Evolutionary conservation across 2,329 filamentous ascomycete genomes (phyloP).

Genomic region (Calonectria hongkongensis): DNA sequence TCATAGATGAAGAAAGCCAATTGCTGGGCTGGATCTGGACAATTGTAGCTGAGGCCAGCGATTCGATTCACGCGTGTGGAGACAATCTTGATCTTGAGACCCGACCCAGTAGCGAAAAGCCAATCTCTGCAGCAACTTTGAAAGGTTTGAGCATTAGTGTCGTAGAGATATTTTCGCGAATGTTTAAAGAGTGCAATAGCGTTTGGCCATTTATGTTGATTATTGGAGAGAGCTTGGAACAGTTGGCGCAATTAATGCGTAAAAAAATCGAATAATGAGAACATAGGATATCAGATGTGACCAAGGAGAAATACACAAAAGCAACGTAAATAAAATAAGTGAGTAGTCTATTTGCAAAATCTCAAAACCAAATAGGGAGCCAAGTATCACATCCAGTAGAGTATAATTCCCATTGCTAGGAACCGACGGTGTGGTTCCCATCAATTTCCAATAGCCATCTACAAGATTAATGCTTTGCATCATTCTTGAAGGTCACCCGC

Average conservation of each 20-base stretch:
- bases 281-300: too few relatives aligned
- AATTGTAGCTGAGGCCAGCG: slow-evolving; percentile 1
- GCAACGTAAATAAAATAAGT: too few relatives aligned
- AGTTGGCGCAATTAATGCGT: neutral
- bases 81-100: neutral
- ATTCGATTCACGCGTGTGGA: neutral
- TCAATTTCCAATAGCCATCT: too few relatives aligned
- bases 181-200: neutral
- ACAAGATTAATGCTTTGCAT: neutral
- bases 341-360: too few relatives aligned
- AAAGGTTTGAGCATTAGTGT: neutral
- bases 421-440: too few relatives aligned
- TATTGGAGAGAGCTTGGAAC: slow-evolving; percentile 1
- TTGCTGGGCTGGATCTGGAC: neutral
- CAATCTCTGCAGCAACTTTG: neutral
- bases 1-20: neutral
- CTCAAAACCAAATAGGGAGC: too few relatives aligned
- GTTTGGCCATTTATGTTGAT: neutral
- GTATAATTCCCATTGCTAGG: too few relatives aligned
- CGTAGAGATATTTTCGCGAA: slow-evolving; percentile 5
- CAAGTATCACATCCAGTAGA: too few relatives aligned
- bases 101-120: neutral
- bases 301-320: too few relatives aligned
- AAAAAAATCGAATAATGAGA: neutral
- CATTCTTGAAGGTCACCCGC: slow-evolving; percentile 21